Evolutionary conservation across 352 stramenopile genomes (phyloP).

Genomic region (Globisporangium radiosum): DNA sequence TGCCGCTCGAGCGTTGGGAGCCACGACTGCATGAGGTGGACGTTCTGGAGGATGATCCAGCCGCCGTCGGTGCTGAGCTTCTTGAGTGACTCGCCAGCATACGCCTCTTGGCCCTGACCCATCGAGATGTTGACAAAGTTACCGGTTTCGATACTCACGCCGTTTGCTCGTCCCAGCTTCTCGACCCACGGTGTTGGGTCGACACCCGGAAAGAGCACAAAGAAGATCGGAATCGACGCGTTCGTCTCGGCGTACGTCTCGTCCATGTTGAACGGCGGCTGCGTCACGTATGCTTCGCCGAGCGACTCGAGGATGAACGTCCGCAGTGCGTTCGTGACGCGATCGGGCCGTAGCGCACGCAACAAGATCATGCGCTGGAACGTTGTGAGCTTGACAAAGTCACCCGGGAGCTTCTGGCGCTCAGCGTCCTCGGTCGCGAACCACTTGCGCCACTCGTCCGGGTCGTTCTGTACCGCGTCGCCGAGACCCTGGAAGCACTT

Average conservation of each 20-base stretch:
- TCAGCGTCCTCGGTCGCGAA: constrained; percentile 95
- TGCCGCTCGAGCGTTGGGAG: constrained; percentile 91
- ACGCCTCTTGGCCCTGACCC: constrained; percentile 90
- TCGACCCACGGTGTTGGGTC: constrained; percentile 95
- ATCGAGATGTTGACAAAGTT: constrained; percentile 97
- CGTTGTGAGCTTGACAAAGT: constrained; percentile 78
- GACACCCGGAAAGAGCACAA: constrained; percentile 93
- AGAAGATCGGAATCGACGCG: constrained; percentile 92
- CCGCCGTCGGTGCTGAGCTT: constrained; percentile 87
- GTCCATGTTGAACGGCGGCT: constrained; percentile 90
- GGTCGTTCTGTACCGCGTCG: constrained; percentile 95
- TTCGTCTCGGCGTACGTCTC: constrained; percentile 90
- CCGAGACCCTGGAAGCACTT: constrained; percentile 91
- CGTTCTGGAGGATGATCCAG: constrained; percentile 96
- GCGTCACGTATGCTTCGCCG: constrained; percentile 89
- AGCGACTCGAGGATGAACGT: constrained; percentile 89
- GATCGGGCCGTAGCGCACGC: constrained; percentile 90
- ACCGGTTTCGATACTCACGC: constrained; percentile 89
- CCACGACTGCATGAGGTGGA: constrained; percentile 95
- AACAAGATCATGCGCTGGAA: constrained; percentile 89
- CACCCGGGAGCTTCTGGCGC: constrained; percentile 90
- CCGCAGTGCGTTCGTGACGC: constrained; percentile 90
- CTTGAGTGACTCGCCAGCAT: constrained; percentile 89
- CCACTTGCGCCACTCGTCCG: constrained; percentile 95
- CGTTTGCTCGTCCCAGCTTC: constrained; percentile 78